Base-by-base conservation (phyloP, 106 monocot species). In the Apostasia shenzhenica region DNA sequence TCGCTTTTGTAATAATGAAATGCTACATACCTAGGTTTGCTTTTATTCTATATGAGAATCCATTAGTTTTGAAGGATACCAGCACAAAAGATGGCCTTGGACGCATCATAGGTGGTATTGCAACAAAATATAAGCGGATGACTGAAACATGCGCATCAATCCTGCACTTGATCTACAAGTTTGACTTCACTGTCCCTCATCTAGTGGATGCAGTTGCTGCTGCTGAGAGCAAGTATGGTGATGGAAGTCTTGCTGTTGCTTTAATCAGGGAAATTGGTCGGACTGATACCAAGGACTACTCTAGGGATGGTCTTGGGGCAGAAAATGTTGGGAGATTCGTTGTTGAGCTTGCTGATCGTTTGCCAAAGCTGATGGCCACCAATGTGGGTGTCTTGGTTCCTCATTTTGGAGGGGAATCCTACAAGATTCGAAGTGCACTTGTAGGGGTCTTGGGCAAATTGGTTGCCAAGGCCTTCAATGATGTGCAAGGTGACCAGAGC, bases 361-460 rank as follows among this genome's bases (percentile, higher is more conserved):
- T 85, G 4, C 93, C 99, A 67, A 93, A 83, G 78, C 54, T 99
- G 12, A 75, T 99, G 67, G 85, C 87, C 9, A 99, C 85, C 7
- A 99, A 99, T 80, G 66, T 93, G 14, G 99, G 99, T 1, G 70
- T 99, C 59, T 70, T 99, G 58, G 75, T 90, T 37, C 90, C 99
- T 58, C 99, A 93, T 74, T 93, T 99, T 76, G 93, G 99, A n/a
- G 99, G 99, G 12, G 99, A 99, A 42, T 99, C 99, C 14, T 99
- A 90, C 63, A 99, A 93, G 75, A 99, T 99, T 57, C 81, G 99
- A 59, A 99, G 90, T 75, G 82, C 85, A 48, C 92, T 99, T 47
- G 81, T 99, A 71, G 82, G 87, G 41, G 92, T 99, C 26, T 56
- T 99, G 70, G 99, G 99, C 2, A 99, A 87, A 75, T 60, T 99